These are phyloP conservation scores for Beauveria australis DNA, from an alignment of 2,329 filamentous ascomycete species.

Conservation along the genomic window DNA sequence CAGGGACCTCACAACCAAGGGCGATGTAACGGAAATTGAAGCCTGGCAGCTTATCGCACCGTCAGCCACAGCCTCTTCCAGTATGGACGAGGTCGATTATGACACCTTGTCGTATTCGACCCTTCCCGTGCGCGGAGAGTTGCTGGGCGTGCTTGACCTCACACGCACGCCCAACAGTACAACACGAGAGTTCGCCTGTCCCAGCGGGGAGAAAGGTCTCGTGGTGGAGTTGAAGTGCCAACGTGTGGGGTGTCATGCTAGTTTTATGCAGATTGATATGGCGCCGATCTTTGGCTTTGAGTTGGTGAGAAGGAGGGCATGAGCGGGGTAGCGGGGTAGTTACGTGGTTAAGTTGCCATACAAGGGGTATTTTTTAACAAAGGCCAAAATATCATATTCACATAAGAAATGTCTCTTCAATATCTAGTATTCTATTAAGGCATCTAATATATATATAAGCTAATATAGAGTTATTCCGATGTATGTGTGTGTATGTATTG, in stretches of 20 bases:
- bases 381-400: not conserved
- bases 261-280: slow-evolving; percentile 7
- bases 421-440: not conserved
- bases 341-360: no score
- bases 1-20: slow-evolving; percentile 6
- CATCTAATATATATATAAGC: not conserved
- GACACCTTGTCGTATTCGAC: slow-evolving; percentile 6
- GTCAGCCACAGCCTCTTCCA: not conserved
- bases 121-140: slow-evolving; percentile 6
- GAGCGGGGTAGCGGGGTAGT: not conserved
- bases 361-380: no score
- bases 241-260: slow-evolving; percentile 8
- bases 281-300: slow-evolving; percentile 8
- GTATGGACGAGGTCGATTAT: slow-evolving; percentile 7
- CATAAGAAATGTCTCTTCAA: not conserved
- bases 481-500: not conserved
- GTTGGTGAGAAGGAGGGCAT: not conserved
- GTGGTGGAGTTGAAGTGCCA: slow-evolving; percentile 9
- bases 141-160: slow-evolving; percentile 7
- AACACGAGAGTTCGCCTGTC: not conserved
- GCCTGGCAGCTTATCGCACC: slow-evolving; percentile 4
- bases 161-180: not conserved
- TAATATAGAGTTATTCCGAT: not conserved
- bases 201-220: not conserved
- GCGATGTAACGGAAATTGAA: slow-evolving; percentile 5